Conservation (phyloP, 148 eudicot species). For the Fagopyrum homotropicum region DNA sequence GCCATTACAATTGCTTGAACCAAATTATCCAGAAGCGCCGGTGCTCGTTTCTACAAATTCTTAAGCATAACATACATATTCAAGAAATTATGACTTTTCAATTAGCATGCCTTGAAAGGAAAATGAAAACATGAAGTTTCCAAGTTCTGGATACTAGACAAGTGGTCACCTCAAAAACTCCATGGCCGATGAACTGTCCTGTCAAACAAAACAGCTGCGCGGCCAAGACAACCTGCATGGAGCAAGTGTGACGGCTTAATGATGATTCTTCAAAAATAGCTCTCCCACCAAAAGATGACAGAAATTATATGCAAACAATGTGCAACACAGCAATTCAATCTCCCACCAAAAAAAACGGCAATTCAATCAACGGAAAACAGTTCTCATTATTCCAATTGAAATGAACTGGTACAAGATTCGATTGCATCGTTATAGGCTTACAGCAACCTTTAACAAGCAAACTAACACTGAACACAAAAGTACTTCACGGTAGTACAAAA, state of each 20-base stretch:
- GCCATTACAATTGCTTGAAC: conserved; percentile 78
- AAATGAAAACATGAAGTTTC: background rate
- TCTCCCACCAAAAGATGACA: background rate
- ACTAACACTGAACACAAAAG: background rate
- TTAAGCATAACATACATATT: background rate
- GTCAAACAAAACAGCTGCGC: conserved; percentile 79
- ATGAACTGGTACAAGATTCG: background rate
- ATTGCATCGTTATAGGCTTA: conserved; percentile 3
- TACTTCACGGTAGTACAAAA: background rate
- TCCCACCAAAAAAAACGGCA: too few relatives aligned
- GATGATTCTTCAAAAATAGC: background rate
- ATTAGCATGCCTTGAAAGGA: background rate
- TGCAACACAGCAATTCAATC: background rate
- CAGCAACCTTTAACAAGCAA: background rate
- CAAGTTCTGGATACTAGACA: background rate
- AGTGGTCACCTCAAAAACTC: conserved; percentile 75
- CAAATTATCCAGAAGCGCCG: conserved; percentile 76
- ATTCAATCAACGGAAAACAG: background rate
- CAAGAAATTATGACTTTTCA: background rate
- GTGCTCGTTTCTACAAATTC: conserved; percentile 61
- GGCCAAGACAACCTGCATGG: conserved; percentile 64
- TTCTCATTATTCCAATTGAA: background rate
- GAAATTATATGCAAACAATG: background rate
- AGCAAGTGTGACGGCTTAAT: background rate
- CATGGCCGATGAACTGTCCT: conserved; percentile 84